Base-by-base conservation (phyloP, 352 stramenopile genomes). In the Aphanomyces invadans region DNA sequence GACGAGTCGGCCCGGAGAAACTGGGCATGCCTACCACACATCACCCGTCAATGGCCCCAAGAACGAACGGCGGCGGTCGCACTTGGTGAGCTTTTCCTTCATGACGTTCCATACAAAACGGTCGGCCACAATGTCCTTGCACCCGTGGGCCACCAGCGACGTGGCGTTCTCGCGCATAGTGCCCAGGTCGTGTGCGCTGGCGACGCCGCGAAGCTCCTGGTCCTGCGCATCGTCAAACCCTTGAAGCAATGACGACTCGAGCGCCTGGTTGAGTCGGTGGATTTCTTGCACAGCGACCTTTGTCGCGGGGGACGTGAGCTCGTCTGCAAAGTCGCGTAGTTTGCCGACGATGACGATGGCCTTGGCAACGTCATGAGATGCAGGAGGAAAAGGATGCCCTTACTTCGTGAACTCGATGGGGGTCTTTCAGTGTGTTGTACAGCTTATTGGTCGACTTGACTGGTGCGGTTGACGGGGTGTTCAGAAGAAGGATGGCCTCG, bases 61-160 rank as follows among this genome's bases (percentile, higher is more conserved):
- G n/a, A 19, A 48, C 42, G 42, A 48, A n/a, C n/a, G n/a, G 42
- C 42, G n/a, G n/a, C n/a, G 15, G n/a, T 15, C n/a, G 42, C 67
- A 79, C 73, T 80, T 87, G 5, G 78, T 76, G 10, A 92, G 70
- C 10, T 70, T 72, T 31, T 90, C 79, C 46, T 88, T 88, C 69
- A 91, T 85, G 42, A 92, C 77, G 57, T 92, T 92, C 84, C 84
- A 92, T 31, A 92, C 82, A 48, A 85, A 92, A 46, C 82, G 80
- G 63, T 92, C 84, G 0, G 79, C 78, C 3, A 91, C 80, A 60
- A 90, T 91, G 31, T 92, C 84, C 52, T 88, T 88, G 68, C 87
- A 80, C 38, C 87, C 89, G 72, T 89, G 90, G 59, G 87, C 84
- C 46, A 91, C 83, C 15, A 92, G 72, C 42, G 84, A 90, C 48